A percentile compares a stretch with the other conserved stretches of the same genome.
Conservation (phyloP, 202 grass and related monocot species). For the Brachypodium distachyon region DNA sequence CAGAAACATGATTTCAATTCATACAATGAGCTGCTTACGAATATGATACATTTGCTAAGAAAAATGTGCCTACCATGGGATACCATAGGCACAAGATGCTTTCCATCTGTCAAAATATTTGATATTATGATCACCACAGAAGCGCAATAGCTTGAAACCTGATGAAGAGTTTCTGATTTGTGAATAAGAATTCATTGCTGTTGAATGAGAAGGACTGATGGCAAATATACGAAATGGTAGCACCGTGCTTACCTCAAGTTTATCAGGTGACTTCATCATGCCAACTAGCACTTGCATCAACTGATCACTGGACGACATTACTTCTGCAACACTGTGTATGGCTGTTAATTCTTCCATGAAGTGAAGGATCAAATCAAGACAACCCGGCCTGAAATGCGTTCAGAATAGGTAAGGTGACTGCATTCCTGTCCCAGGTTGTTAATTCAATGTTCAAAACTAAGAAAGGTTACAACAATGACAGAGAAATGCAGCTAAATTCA, state of each 20-base stretch:
- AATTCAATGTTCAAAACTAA: background rate
- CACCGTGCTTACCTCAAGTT: conserved; percentile 65
- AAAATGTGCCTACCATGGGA: conserved; percentile 41
- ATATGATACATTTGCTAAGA: conserved; percentile 5
- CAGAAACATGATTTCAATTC: conserved; percentile 26
- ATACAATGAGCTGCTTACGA: conserved; percentile 10
- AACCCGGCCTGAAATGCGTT: conserved; percentile 42
- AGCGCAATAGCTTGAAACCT: conserved; percentile 52
- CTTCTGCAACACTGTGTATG: conserved; percentile 49
- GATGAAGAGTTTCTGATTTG: conserved; percentile 23
- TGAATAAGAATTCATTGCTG: background rate
- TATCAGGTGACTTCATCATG: conserved; percentile 82
- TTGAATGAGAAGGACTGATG: background rate
- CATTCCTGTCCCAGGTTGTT: conserved; percentile 4
- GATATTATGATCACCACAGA: conserved; percentile 73
- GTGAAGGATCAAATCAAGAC: conserved; percentile 59
- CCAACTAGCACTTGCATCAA: conserved; percentile 50
- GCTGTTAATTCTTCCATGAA: conserved; percentile 75
- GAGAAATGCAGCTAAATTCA: background rate
- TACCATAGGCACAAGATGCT: conserved; percentile 41
- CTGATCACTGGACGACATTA: conserved; percentile 48
- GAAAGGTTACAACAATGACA: background rate
- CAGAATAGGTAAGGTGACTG: background rate
- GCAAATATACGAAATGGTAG: conserved; percentile 23
- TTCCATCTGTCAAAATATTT: conserved; percentile 78